These are phyloP conservation scores for Elaphomyces granulatus DNA, from an alignment of 495 filamentous ascomycete species.

Conservation along the genomic window DNA sequence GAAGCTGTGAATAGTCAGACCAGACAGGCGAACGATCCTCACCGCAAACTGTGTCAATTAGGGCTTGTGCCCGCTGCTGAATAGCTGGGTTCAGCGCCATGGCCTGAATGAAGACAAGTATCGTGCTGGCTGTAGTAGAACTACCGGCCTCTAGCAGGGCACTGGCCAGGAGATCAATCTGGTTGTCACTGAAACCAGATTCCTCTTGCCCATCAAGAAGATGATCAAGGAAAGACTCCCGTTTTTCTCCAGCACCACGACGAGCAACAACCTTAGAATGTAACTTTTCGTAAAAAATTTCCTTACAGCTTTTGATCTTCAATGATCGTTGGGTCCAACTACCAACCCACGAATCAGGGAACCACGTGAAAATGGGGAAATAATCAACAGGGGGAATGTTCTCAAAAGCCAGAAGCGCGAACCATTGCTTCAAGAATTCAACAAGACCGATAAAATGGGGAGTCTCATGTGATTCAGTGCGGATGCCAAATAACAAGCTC, in stretches of 20 bases:
- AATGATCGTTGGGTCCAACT: conserved; percentile 24
- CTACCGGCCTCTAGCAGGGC: conserved; percentile 29
- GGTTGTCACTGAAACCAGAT: conserved; percentile 19
- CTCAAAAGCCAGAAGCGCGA: conserved; percentile 27
- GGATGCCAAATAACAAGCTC: conserved; percentile 25
- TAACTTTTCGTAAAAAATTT: conserved; percentile 15
- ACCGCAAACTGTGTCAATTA: conserved; percentile 20
- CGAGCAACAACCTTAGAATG: not conserved
- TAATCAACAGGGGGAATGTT: conserved; percentile 34
- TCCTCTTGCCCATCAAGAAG: conserved; percentile 26
- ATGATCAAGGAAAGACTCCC: conserved; percentile 24
- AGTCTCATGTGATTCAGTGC: conserved; percentile 14
- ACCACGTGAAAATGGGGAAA: conserved; percentile 25
- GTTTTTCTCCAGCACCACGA: no score
- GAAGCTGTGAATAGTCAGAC: conserved; percentile 22
- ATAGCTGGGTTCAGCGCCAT: conserved; percentile 28
- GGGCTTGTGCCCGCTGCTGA: conserved; percentile 19
- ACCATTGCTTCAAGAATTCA: conserved; percentile 27
- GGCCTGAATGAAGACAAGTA: conserved; percentile 29
- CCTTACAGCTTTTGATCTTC: conserved; percentile 24
- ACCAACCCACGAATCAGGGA: conserved; percentile 25
- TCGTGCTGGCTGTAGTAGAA: conserved; percentile 23
- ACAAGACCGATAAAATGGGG: conserved; percentile 27
- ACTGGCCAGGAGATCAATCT: conserved; percentile 21
- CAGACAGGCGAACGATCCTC: conserved; percentile 21